Evolutionary conservation across 805 yeast genomes (phyloP).

Genomic region (Monosporozyma yasuniensis): DNA sequence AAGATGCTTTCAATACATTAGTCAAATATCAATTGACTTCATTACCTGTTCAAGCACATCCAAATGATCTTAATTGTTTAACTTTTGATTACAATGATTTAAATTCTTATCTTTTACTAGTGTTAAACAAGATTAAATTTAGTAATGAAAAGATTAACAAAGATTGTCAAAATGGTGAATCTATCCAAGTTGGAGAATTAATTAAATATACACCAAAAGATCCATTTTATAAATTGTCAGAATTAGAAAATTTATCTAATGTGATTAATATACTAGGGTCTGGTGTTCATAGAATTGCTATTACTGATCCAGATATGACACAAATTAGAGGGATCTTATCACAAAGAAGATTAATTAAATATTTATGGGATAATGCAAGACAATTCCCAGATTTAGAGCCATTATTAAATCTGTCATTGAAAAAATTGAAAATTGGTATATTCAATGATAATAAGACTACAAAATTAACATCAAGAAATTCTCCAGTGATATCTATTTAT

Average conservation of each 20-base stretch:
- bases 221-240: slow-evolving; percentile 73
- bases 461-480: slow-evolving; percentile 31
- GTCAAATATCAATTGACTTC: slow-evolving; percentile 69
- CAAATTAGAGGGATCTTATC: slow-evolving; percentile 76
- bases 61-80: slow-evolving; percentile 56
- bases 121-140: slow-evolving; percentile 58
- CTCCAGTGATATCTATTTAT: slow-evolving; percentile 67
- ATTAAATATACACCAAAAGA: slow-evolving; percentile 78
- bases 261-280: slow-evolving; percentile 86
- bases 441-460: slow-evolving; percentile 36
- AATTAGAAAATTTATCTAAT: slow-evolving; percentile 54
- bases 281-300: slow-evolving; percentile 92
- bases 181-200: slow-evolving; percentile 85
- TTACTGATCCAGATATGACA: slow-evolving; percentile 44
- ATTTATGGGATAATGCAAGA: slow-evolving; percentile 88
- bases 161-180: slow-evolving; percentile 76
- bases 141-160: slow-evolving; percentile 28
- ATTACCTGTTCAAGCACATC: slow-evolving; percentile 60
- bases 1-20: slow-evolving; percentile 77
- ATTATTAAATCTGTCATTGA: slow-evolving; percentile 56
- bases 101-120: slow-evolving; percentile 75
- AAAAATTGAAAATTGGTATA: slow-evolving; percentile 69
- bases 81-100: slow-evolving; percentile 90
- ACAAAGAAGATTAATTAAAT: slow-evolving; percentile 79
- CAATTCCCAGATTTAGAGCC: slow-evolving; percentile 75